Base-by-base conservation (phyloP, 164 flowering plant species). In the Pachysandra terminalis region DNA sequence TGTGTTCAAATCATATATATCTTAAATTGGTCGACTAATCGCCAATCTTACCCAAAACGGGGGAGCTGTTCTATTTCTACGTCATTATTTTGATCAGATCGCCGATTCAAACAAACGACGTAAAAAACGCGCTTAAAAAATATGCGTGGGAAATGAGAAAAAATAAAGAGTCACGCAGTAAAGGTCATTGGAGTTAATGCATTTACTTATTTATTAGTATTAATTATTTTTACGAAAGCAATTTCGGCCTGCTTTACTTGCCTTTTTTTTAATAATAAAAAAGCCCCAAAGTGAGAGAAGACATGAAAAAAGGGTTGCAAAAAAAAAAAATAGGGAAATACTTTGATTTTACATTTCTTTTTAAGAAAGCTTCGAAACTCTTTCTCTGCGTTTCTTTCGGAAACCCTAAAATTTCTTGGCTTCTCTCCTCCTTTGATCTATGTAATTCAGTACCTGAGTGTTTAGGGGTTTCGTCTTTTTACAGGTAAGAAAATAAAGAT, bases 231-330 rank as follows among this genome's bases (percentile, higher is more conserved):
- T 28, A 68, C 61, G 73, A 74, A 71, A 74, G 75, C 77, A 77
- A 77, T 74, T 74, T 74, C 75, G 71, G 71, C 75, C 75, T 71
- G 71, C 75, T 74, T 71, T 78, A 74, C 77, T 68, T 78, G 63
- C 81, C 65, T 74, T 75, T 55, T 62, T 63, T 53, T 32, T 32
- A 3, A 32, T 32, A 32, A 32, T 61, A 66, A 23, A 58, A 66
- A 63, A 54, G 8, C 59, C 48, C 37, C 10, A 52, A 58, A 56
- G 68, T 63, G 41, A 78, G 63, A 65, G 60, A 68, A 65, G 35
- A 61, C 41, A 71, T 54, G 58, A 28, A 68, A 59, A n/a, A 66
- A 19, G 61, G 8, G 45, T 19, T 14, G 72, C 68, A 22, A 61
- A 48, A 45, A 54, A 26, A 63, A 22, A 64, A 32, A 52, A 19